Conservation (phyloP, 129 eudicot genomes). For the Erigeron canadensis region DNA sequence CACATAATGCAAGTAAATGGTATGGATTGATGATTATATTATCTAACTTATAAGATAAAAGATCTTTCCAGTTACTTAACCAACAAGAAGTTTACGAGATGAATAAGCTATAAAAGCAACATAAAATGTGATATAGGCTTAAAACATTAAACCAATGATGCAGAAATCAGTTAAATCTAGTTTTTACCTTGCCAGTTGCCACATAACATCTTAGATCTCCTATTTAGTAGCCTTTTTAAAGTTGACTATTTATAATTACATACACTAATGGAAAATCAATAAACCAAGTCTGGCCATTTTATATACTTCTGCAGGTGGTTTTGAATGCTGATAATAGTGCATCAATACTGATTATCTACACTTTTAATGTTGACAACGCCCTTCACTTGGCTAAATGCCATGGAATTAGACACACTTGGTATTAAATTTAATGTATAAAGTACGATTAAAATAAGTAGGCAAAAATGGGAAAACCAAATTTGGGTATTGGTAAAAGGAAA, state of each 20-base stretch:
- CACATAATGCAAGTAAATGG: not conserved
- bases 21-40: not conserved
- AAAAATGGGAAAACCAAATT: not conserved
- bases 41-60: not conserved
- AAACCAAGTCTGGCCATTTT: not conserved
- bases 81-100: not conserved
- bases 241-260: not conserved
- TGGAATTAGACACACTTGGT: not conserved
- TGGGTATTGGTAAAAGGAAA: not conserved
- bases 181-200: not conserved
- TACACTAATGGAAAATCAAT: not conserved
- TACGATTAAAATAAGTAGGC: not conserved
- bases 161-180: not conserved
- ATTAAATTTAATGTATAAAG: not conserved
- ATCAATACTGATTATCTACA: not conserved
- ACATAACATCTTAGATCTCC: not conserved
- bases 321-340: too few relatives aligned
- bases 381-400: not conserved
- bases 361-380: not conserved
- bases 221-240: not conserved
- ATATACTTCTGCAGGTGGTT: too few relatives aligned
- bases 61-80: not conserved
- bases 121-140: not conserved
- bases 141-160: not conserved
- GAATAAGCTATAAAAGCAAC: slow-evolving; percentile 11